These are phyloP conservation scores for Pseudopithomyces chartarum DNA, from an alignment of 2,329 filamentous ascomycete species.

Conservation along the genomic window DNA sequence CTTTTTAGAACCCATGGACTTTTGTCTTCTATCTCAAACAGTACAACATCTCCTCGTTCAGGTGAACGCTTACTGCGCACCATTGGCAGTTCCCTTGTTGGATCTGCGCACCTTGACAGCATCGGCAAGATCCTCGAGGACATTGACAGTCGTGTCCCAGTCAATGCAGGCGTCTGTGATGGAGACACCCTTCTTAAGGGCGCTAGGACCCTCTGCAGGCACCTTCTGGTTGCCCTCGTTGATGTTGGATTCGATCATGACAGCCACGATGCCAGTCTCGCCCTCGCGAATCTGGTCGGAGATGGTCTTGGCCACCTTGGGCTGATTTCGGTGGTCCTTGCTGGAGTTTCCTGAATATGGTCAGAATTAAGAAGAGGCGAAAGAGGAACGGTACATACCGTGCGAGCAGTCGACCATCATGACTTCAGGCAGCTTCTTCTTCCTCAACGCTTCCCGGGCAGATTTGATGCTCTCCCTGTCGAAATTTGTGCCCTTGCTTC, in stretches of 20 bases:
- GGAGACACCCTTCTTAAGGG: conserved; percentile 84
- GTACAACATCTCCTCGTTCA: background rate
- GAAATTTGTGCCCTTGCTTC: conserved; percentile 90
- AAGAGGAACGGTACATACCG: conserved; percentile 59
- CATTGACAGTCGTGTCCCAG: conserved; percentile 83
- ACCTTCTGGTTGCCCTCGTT: conserved; percentile 82
- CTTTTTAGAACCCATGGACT: background rate
- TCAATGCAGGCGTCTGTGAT: conserved; percentile 96
- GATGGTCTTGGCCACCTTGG: conserved; percentile 82
- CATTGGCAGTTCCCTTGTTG: conserved; percentile 34
- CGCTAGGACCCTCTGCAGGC: conserved; percentile 76
- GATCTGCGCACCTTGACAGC: conserved; percentile 77
- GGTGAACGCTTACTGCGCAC: conserved; percentile 19
- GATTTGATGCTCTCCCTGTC: conserved; percentile 81
- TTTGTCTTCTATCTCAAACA: background rate
- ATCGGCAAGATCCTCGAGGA: conserved; percentile 84
- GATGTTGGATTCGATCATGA: conserved; percentile 99
- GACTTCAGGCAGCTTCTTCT: conserved; percentile 83
- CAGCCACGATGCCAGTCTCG: conserved; percentile 86
- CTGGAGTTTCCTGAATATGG: conserved; percentile 79
- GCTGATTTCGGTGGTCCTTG: conserved; percentile 98
- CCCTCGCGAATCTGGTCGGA: conserved; percentile 86
- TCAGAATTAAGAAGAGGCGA: conserved; percentile 15
- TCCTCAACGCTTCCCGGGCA: conserved; percentile 76
- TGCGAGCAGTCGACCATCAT: conserved; percentile 99